These are phyloP conservation scores for Nosema muscidifuracis DNA, from an alignment of 371 early-diverging fungal species.

Conservation along the genomic window DNA sequence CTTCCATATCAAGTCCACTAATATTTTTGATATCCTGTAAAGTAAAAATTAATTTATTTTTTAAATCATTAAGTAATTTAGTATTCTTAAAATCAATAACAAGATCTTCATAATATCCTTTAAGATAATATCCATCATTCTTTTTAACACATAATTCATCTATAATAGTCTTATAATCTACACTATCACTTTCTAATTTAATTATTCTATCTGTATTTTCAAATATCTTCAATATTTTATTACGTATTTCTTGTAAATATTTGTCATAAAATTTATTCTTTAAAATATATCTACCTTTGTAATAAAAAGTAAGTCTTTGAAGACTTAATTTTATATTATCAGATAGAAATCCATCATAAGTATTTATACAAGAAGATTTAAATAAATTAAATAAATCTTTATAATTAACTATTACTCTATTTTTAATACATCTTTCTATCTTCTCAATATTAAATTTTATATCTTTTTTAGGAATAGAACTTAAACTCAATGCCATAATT, in stretches of 20 bases:
- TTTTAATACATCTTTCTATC: constrained; percentile 33
- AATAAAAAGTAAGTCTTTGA: constrained; percentile 32
- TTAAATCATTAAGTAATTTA: neutral
- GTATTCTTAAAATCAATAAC: neutral
- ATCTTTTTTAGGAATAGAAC: neutral
- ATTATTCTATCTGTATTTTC: neutral
- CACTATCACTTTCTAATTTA: neutral
- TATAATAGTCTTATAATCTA: neutral
- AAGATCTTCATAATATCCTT: neutral
- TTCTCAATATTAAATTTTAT: neutral
- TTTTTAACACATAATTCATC: neutral
- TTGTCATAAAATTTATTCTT: constrained; percentile 47
- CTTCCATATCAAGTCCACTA: neutral
- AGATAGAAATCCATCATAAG: no score
- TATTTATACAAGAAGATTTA: no score
- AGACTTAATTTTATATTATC: constrained; percentile 24
- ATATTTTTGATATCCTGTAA: neutral
- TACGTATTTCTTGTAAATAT: constrained; percentile 26
- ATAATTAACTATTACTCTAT: constrained; percentile 40
- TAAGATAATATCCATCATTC: neutral
- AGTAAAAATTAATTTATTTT: neutral
- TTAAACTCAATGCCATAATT: neutral
- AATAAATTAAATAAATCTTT: constrained; percentile 27
- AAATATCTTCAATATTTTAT: constrained; percentile 16
- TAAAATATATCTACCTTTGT: constrained; percentile 45